Conservation (phyloP, 2,329 filamentous ascomycete species). For the Colletotrichum falcatum region DNA sequence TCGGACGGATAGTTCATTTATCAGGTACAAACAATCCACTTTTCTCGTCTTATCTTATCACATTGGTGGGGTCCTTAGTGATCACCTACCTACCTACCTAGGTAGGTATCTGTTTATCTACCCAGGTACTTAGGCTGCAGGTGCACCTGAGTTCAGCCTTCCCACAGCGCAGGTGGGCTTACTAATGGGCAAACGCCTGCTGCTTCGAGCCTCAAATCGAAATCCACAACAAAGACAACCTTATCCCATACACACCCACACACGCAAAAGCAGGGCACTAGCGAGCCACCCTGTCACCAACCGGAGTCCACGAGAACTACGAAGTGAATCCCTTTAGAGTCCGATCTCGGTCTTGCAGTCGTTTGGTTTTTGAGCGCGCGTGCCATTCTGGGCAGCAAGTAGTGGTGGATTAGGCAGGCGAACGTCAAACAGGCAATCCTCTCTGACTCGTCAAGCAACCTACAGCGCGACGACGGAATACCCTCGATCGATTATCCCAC, state of each 20-base stretch:
- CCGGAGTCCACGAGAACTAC: slow-evolving; percentile 1
- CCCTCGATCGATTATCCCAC: neutral
- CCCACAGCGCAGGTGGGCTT: slow-evolving; percentile 30
- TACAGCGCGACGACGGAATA: slow-evolving; percentile 2
- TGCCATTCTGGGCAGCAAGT: slow-evolving; percentile 31
- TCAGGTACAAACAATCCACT: neutral
- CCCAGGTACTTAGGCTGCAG: neutral
- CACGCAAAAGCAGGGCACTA: slow-evolving; percentile 43
- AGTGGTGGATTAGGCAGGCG: slow-evolving; percentile 35
- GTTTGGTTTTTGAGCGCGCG: slow-evolving; percentile 4
- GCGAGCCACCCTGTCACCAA: slow-evolving; percentile 31
- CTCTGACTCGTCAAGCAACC: slow-evolving; percentile 5
- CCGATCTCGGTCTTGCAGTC: neutral
- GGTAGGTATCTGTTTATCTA: neutral
- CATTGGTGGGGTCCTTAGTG: slow-evolving; percentile 18
- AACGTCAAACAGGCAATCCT: slow-evolving; percentile 1
- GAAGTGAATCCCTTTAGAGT: neutral
- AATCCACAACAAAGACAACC: slow-evolving; percentile 51
- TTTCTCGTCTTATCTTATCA: slow-evolving; percentile 35
- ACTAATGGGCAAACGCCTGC: slow-evolving; percentile 42
- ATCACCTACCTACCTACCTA: slow-evolving; percentile 1
- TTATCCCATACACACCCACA: slow-evolving; percentile 54
- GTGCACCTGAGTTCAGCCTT: slow-evolving; percentile 28
- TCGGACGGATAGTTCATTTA: neutral
- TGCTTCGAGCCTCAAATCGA: slow-evolving; percentile 45